A percentile compares a stretch with the other conserved stretches of the same genome.
Conservation (phyloP, 805 yeast genomes). For the Kuraishia floccosa region DNA sequence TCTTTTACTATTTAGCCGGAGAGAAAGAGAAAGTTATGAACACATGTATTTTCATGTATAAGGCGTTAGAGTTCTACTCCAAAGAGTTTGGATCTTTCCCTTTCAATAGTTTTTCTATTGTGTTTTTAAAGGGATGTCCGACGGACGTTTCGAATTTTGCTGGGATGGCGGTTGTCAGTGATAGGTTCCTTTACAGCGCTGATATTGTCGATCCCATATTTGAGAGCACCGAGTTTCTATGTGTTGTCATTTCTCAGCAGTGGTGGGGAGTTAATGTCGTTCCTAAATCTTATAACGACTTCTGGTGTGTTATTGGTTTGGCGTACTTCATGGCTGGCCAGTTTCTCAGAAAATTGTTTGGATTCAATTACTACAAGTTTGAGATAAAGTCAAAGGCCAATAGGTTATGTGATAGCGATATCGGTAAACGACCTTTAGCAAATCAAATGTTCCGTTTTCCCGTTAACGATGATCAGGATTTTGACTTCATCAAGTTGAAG, state of each 20-base stretch:
- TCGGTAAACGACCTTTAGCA: slow-evolving; percentile 76
- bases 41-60: slow-evolving; percentile 64
- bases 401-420: slow-evolving; percentile 58
- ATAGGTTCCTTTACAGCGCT: slow-evolving; percentile 58
- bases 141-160: slow-evolving; percentile 52
- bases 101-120: slow-evolving; percentile 67
- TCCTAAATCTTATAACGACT: slow-evolving; percentile 65
- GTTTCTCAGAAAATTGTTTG: slow-evolving; percentile 63
- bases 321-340: slow-evolving; percentile 73
- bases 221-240: slow-evolving; percentile 51
- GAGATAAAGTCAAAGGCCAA: slow-evolving; percentile 56
- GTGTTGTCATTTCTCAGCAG: slow-evolving; percentile 70
- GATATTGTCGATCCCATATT: slow-evolving; percentile 72
- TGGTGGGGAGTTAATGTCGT: slow-evolving; percentile 92
- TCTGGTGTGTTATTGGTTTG: slow-evolving; percentile 87
- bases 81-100: slow-evolving; percentile 92
- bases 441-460: slow-evolving; percentile 59
- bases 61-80: slow-evolving; percentile 73
- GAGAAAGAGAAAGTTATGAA: slow-evolving; percentile 46
- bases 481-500: slow-evolving; percentile 63
- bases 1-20: slow-evolving; percentile 53
- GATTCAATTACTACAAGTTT: slow-evolving; percentile 72
- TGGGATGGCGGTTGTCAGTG: slow-evolving; percentile 55
- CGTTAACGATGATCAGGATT: slow-evolving; percentile 38
- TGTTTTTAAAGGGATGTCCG: slow-evolving; percentile 54